These are phyloP conservation scores for Boechera stricta DNA, from an alignment of 345 rosid species.

Conservation along the genomic window DNA sequence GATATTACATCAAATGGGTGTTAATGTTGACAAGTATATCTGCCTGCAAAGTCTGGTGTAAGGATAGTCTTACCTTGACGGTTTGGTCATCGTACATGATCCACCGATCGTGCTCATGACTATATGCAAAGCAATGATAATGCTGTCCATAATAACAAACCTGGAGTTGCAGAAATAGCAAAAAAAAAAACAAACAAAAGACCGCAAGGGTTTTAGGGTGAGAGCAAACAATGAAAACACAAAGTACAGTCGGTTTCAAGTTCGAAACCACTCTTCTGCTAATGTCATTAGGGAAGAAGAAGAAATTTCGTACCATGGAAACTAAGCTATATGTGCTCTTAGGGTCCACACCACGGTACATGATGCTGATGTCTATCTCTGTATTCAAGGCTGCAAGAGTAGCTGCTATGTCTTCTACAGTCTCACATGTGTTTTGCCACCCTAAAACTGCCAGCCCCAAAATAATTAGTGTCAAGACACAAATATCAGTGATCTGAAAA, in stretches of 20 bases:
- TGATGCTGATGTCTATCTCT: conserved; percentile 80
- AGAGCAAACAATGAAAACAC: conserved; percentile 4
- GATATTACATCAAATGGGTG: conserved; percentile 31
- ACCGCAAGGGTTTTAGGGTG: not conserved
- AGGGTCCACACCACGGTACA: conserved; percentile 83
- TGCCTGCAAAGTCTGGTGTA: conserved; percentile 1
- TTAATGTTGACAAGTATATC: not conserved
- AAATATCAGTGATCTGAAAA: conserved; percentile 21
- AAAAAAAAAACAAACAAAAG: not conserved
- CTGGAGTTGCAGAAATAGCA: conserved; percentile 50
- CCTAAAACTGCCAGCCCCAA: conserved; percentile 74
- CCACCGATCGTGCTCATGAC: conserved; percentile 71
- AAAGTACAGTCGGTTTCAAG: not conserved
- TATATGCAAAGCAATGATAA: conserved; percentile 92
- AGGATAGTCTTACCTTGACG: conserved; percentile 64
- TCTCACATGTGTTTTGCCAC: conserved; percentile 95
- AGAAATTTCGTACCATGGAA: conserved; percentile 70
- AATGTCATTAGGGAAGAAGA: conserved; percentile 1
- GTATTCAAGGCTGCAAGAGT: conserved; percentile 76
- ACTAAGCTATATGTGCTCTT: conserved; percentile 67
- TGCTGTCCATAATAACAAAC: conserved; percentile 99
- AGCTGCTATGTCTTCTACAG: conserved; percentile 77
- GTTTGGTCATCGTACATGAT: conserved; percentile 95
- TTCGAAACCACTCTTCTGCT: not conserved
- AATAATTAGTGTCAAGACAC: not conserved